Percentiles rank a stretch among this genome's conserved stretches.
Evolutionary conservation across 305 asterid genomes (phyloP).

Genomic region (Fraxinus sp.): DNA sequence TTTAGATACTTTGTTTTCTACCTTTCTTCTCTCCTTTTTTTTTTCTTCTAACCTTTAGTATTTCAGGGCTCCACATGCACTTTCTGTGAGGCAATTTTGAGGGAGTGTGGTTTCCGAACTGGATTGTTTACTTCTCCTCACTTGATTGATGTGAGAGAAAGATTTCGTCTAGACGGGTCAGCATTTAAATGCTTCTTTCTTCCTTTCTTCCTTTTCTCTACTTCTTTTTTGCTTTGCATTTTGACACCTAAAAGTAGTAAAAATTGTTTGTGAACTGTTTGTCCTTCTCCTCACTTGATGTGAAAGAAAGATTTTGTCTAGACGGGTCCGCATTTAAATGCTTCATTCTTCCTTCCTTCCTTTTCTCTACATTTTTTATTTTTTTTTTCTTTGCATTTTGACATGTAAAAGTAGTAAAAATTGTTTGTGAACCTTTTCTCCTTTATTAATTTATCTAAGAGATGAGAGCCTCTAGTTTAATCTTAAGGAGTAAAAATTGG

Average conservation of each 20-base stretch:
- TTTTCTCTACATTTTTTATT: background rate
- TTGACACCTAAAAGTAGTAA: background rate
- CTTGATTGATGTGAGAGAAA: conserved; percentile 90
- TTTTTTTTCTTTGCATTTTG: background rate
- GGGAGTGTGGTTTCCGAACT: conserved; percentile 79
- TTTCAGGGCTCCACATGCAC: conserved; percentile 88
- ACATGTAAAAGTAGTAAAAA: background rate
- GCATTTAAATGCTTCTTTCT: conserved; percentile 30
- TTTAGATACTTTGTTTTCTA: background rate
- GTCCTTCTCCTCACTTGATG: conserved; percentile 85
- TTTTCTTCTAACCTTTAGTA: conserved; percentile 24
- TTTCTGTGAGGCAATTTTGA: conserved; percentile 77
- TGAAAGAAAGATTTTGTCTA: conserved; percentile 86
- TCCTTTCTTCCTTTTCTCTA: conserved; percentile 3
- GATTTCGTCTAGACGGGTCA: conserved; percentile 85
- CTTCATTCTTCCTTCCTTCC: conserved; percentile 10
- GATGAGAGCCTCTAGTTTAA: background rate
- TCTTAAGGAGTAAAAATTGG: background rate
- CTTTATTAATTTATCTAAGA: background rate
- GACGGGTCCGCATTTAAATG: conserved; percentile 57
- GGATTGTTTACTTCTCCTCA: conserved; percentile 95
- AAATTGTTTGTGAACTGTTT: background rate
- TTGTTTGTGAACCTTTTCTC: background rate
- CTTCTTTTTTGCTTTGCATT: background rate
- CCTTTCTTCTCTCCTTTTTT: conserved; percentile 17